phyloP scores from a whole-genome alignment of 805 yeast genomes.

The Scheffersomyces amazonensis region DNA sequence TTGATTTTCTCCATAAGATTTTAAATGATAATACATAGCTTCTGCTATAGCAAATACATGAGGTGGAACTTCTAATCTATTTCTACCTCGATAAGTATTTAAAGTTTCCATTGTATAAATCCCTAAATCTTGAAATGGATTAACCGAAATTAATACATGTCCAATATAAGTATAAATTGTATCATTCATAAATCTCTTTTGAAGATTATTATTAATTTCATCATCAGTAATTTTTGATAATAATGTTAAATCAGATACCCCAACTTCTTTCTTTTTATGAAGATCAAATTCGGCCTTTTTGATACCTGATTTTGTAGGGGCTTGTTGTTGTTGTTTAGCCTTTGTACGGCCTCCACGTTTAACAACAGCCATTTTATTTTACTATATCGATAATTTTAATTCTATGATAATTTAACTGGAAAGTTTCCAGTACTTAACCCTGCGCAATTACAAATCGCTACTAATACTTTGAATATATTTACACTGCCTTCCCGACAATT shows the following conservation, averaged over 20 bases:
- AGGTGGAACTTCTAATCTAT: slow-evolving; percentile 94
- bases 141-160: slow-evolving; percentile 91
- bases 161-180: slow-evolving; percentile 92
- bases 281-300: slow-evolving; percentile 90
- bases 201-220: slow-evolving; percentile 85
- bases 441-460: too few relatives aligned
- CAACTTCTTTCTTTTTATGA: slow-evolving; percentile 92
- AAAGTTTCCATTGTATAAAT: slow-evolving; percentile 82
- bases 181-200: slow-evolving; percentile 85
- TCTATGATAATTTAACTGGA: too few relatives aligned
- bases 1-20: slow-evolving; percentile 90
- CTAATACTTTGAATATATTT: too few relatives aligned
- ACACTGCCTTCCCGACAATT: too few relatives aligned
- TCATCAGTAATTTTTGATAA: slow-evolving; percentile 87
- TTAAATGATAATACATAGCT: slow-evolving; percentile 91
- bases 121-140: slow-evolving; percentile 95
- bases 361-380: slow-evolving; percentile 74
- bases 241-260: slow-evolving; percentile 91
- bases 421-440: too few relatives aligned
- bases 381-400: too few relatives aligned
- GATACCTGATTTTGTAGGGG: slow-evolving; percentile 54
- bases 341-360: slow-evolving; percentile 67
- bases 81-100: slow-evolving; percentile 81
- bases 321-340: slow-evolving; percentile 46
- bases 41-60: slow-evolving; percentile 98